Evolutionary conservation across 2,329 filamentous ascomycete genomes (phyloP), one percentile per base, ranked within the genome.

Genomic region (Colletotrichum gigasporum): DNA sequence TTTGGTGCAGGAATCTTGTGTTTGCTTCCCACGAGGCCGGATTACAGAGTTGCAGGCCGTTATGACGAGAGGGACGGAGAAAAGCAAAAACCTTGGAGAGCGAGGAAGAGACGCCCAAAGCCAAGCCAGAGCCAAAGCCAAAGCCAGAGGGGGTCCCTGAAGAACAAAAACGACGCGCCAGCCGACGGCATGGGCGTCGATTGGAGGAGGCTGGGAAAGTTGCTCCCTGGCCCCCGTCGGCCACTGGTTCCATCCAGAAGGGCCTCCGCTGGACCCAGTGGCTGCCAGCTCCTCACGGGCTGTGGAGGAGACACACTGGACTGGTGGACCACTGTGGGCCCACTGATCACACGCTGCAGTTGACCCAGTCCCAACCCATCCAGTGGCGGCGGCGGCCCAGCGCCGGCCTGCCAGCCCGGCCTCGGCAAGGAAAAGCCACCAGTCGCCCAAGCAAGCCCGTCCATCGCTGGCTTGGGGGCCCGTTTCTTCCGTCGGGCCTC

Each of bases 41-140:
- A 48, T 48, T 64, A 35, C 56, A 64, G 48, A 50, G 42, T 35
- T 60, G 48, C 48, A 61, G 48, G 18, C 59, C 62, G 56, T 54
- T 54, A 39, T 39, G 57, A n/a, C 18, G 18, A 14, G 20, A 44
- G 47, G 20, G 39, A 50, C 22, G 48, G 34, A 28, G 47, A 24
- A 34, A 14, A 12, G 24, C 18, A 37, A 65, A 37, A 44, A 30
- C 47, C 24, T 48, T 47, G 45, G 18, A 51, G 12, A 14, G 30
- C 53, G n/a, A n/a, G n/a, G n/a, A n/a, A n/a, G 7, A 34, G 12
- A 34, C 30, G 12, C 30, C 30, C 30, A 34, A 34, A 7, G 30
- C 16, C 42, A 32, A 20, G 41, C 14, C 26, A 7, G 26, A 20
- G 12, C 20, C 39, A 42, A 45, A 47, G 52, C 42, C 14, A 50